Evolutionary conservation across 2,329 filamentous ascomycete genomes (phyloP).

Genomic region (Fusarium sp.): DNA sequence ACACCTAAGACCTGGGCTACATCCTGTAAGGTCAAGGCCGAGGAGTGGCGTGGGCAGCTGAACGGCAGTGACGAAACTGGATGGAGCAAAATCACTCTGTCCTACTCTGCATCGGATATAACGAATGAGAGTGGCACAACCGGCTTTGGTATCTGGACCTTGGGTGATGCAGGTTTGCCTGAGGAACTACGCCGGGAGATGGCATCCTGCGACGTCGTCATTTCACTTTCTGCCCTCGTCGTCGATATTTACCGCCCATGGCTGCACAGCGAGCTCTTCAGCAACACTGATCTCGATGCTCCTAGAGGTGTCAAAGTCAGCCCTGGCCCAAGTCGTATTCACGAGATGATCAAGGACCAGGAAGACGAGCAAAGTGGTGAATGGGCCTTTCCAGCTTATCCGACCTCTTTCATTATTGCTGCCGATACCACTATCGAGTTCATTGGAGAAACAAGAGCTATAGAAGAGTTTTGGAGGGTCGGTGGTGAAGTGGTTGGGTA

Average conservation of each 20-base stretch:
- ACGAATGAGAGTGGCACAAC: fast-evolving
- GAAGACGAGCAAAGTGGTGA: fast-evolving
- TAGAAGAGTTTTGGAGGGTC: neutral
- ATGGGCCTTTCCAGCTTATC: neutral
- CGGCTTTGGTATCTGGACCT: neutral
- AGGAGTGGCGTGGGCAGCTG: neutral
- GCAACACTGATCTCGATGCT: neutral
- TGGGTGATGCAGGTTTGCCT: fast-evolving
- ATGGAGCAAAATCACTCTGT: neutral
- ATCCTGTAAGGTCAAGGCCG: neutral
- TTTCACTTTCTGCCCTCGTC: neutral
- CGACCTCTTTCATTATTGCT: neutral
- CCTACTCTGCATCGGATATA: neutral
- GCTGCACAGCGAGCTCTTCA: neutral
- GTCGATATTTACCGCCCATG: neutral
- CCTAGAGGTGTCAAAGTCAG: neutral
- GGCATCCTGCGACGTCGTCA: neutral
- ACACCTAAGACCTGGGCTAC: neutral
- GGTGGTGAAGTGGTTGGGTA: neutral
- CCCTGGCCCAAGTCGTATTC: neutral
- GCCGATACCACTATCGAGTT: neutral
- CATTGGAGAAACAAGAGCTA: fast-evolving
- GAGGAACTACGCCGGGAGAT: neutral
- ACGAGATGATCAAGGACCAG: neutral
- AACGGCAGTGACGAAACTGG: neutral